Conservation (phyloP, 116 monocot species). For the Thalassia testudinum region DNA sequence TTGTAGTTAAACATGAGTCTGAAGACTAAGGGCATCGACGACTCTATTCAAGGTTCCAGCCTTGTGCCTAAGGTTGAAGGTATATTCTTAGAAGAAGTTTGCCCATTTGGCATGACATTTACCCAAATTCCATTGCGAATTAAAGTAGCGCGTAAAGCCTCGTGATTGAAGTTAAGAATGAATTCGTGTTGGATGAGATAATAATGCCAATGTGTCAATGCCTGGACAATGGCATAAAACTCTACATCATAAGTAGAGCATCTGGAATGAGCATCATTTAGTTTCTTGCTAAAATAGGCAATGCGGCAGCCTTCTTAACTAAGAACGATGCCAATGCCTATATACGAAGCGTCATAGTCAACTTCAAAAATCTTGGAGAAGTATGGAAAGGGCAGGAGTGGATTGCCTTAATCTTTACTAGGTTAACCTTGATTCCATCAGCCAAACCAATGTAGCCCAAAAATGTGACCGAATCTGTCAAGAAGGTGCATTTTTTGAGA, state of each 20-base stretch:
- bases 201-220: neutral
- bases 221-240: constrained; percentile 2
- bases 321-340: constrained; percentile 2
- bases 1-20: no score
- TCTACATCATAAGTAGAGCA: constrained; percentile 3
- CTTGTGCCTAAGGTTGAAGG: no score
- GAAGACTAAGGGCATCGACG: no score
- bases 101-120: no score
- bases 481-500: neutral
- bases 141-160: neutral
- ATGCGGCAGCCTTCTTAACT: neutral
- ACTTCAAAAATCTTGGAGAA: neutral
- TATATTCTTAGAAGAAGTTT: no score
- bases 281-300: constrained; percentile 7
- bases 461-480: neutral
- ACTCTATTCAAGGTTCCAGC: no score
- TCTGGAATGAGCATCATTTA: neutral
- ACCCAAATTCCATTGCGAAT: neutral
- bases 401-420: neutral
- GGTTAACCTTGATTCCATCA: neutral
- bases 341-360: constrained; percentile 1
- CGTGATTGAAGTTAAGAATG: neutral
- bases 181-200: constrained; percentile 5
- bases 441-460: neutral
- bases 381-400: neutral